Evolutionary conservation across 2,329 filamentous ascomycete genomes (phyloP).

Genomic region (Fusarium illudens): DNA sequence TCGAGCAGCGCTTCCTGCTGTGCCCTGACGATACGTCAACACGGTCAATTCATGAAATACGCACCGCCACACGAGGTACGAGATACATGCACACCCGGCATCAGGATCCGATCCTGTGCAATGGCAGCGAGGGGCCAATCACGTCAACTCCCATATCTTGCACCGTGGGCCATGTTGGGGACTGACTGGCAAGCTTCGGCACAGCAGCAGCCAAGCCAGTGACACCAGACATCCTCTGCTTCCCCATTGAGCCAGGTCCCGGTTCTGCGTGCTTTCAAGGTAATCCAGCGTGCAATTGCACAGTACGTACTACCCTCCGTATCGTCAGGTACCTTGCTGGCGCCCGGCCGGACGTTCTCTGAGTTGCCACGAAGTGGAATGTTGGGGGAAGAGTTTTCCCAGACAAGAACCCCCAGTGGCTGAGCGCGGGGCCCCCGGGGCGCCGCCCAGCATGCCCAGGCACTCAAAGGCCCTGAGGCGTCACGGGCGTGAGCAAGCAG

Average conservation of each 20-base stretch:
- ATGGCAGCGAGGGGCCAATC: slow-evolving; percentile 25
- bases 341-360: slow-evolving; percentile 34
- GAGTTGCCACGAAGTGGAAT: slow-evolving; percentile 44
- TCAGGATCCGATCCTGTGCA: slow-evolving; percentile 25
- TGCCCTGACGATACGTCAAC: slow-evolving; percentile 10
- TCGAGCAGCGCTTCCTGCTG: slow-evolving; percentile 1
- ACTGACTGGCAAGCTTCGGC: slow-evolving; percentile 40
- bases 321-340: slow-evolving; percentile 37
- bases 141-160: slow-evolving; percentile 15
- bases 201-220: slow-evolving; percentile 21
- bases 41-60: slow-evolving; percentile 21
- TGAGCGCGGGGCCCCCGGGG: slow-evolving; percentile 32
- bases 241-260: slow-evolving; percentile 16
- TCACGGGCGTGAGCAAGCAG: slow-evolving; percentile 13
- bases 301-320: slow-evolving; percentile 7
- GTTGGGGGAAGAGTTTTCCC: slow-evolving; percentile 45
- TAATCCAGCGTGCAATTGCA: neutral
- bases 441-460: slow-evolving; percentile 27
- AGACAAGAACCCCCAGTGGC: slow-evolving; percentile 37
- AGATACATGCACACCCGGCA: slow-evolving; percentile 25
- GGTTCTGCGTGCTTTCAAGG: slow-evolving; percentile 9
- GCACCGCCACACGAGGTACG: slow-evolving; percentile 32
- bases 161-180: slow-evolving; percentile 24
- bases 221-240: slow-evolving; percentile 19
- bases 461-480: slow-evolving; percentile 20